Evolutionary conservation across 108 stramenopile genomes (phyloP), one percentile per base, ranked within the genome.

Genomic region (Fragilaria crotonensis): DNA sequence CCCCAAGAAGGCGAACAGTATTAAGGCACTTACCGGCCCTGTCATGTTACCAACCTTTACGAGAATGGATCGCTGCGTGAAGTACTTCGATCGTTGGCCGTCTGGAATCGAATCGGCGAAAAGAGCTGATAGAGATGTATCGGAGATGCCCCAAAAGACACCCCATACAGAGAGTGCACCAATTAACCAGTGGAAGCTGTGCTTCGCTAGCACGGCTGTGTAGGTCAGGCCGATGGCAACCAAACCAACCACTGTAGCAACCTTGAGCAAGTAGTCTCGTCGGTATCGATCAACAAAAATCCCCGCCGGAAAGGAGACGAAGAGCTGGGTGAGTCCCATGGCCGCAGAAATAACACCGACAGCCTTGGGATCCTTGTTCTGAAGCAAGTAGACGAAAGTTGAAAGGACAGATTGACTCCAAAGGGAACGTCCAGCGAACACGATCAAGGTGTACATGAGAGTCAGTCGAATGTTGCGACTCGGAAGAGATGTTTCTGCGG

Each of bases 341-440:
- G 68, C 48, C 3, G 67, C 78, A 20, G 72, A 78, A 3, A 79
- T n/a, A 45, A 61, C 70, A 23, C 81, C 78, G 0, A 79, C 77
- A 2, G 62, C 53, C 52, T 71, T 49, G 14, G 71, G 59, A 48
- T 76, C 62, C 11, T 66, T 33, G 23, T 67, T 32, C 1, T 29
- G 18, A 11, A 77, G 47, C 21, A 77, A 36, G 54, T 58, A 77
- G 9, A 72, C 71, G 36, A 61, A 81, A 18, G 78, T 57, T 5
- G 76, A 64, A 7, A 81, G 63, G 18, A 77, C 69, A 21, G 59
- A 68, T 56, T 81, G 80, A 47, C 54, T 66, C 80, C 80, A 81
- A 20, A 81, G 48, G 18, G 76, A 74, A 0, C 76, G 57, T 21
- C 68, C 76, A 9, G 66, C 64, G 62, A 81, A 74, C 0, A 52